Evolutionary conservation across 1,139 yeast genomes (phyloP).

Genomic region (Torulaspora pretoriensis): DNA sequence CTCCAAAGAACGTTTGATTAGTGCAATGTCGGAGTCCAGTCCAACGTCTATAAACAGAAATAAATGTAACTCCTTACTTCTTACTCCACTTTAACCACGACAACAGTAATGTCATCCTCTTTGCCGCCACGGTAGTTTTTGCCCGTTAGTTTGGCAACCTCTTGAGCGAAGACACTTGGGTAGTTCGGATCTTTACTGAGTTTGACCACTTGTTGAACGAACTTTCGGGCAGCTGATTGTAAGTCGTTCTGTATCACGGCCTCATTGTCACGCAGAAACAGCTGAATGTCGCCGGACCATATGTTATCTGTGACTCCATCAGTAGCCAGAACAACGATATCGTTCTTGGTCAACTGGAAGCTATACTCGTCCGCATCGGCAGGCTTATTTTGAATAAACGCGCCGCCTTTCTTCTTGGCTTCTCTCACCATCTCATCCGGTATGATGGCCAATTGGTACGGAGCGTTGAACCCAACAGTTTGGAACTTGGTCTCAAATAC

Average conservation of each 20-base stretch:
- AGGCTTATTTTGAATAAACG: constrained; percentile 55
- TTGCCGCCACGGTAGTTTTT: constrained; percentile 83
- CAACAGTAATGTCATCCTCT: constrained; percentile 88
- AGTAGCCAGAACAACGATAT: constrained; percentile 79
- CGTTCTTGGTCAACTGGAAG: constrained; percentile 55
- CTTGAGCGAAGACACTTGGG: constrained; percentile 87
- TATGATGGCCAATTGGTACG: constrained; percentile 82
- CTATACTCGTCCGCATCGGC: constrained; percentile 43
- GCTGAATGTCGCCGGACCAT: constrained; percentile 65
- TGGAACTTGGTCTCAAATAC: constrained; percentile 70
- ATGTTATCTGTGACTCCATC: constrained; percentile 94
- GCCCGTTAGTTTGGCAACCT: constrained; percentile 62
- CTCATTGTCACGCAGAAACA: constrained; percentile 48
- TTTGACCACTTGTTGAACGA: constrained; percentile 64
- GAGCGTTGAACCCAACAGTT: constrained; percentile 86
- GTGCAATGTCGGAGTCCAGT: background rate
- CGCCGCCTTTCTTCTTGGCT: constrained; percentile 54
- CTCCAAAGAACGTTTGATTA: constrained; percentile 36
- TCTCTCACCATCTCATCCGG: constrained; percentile 57
- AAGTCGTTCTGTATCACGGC: constrained; percentile 38
- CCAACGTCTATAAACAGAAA: constrained; percentile 1
- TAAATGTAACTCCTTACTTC: constrained; percentile 16
- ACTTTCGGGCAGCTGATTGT: constrained; percentile 46
- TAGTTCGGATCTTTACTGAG: constrained; percentile 68
- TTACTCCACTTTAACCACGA: constrained; percentile 56